Evolutionary conservation across 495 filamentous ascomycete genomes (phyloP).

Genomic region (Ascobolus immersus): DNA sequence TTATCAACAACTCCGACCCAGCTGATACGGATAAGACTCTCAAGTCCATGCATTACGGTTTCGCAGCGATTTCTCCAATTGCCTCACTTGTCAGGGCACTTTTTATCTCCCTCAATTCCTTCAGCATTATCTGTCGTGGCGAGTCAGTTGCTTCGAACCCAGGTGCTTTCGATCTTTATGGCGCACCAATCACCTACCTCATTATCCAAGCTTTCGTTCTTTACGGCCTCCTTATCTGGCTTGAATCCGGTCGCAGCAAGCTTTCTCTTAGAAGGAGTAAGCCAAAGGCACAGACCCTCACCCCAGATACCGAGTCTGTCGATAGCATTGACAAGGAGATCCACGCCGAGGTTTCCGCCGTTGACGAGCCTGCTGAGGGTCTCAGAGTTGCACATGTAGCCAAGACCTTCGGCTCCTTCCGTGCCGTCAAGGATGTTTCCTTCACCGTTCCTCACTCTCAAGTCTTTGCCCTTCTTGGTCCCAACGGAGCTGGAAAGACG

Average conservation of each 20-base stretch:
- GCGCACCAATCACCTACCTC: slow-evolving; percentile 54
- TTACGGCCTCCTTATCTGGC: slow-evolving; percentile 41
- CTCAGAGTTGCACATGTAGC: slow-evolving; percentile 50
- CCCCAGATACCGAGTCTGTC: slow-evolving; percentile 17
- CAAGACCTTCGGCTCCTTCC: slow-evolving; percentile 43
- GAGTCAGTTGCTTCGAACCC: slow-evolving; percentile 37
- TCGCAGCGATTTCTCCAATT: slow-evolving; percentile 42
- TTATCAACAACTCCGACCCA: slow-evolving; percentile 39
- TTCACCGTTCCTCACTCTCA: slow-evolving; percentile 55
- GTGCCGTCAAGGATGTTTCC: slow-evolving; percentile 56
- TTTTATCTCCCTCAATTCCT: slow-evolving; percentile 52
- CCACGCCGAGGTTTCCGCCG: slow-evolving; percentile 22
- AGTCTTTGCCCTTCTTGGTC: slow-evolving; percentile 64
- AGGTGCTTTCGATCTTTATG: slow-evolving; percentile 44
- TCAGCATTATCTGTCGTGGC: slow-evolving; percentile 42
- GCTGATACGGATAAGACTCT: slow-evolving; percentile 32
- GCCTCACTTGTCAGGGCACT: slow-evolving; percentile 41
- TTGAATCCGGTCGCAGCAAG: slow-evolving; percentile 35
- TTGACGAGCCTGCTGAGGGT: slow-evolving; percentile 30
- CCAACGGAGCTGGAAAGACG: slow-evolving; percentile 71
- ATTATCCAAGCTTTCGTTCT: slow-evolving; percentile 40
- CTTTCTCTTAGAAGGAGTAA: slow-evolving; percentile 17
- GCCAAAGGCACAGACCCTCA: slow-evolving; percentile 23
- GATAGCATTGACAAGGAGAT: slow-evolving; percentile 17
- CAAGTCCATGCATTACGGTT: slow-evolving; percentile 37